These are phyloP conservation scores for Begonia fuchsioides DNA, from an alignment of 306 rosid genomes.

Conservation along the genomic window DNA sequence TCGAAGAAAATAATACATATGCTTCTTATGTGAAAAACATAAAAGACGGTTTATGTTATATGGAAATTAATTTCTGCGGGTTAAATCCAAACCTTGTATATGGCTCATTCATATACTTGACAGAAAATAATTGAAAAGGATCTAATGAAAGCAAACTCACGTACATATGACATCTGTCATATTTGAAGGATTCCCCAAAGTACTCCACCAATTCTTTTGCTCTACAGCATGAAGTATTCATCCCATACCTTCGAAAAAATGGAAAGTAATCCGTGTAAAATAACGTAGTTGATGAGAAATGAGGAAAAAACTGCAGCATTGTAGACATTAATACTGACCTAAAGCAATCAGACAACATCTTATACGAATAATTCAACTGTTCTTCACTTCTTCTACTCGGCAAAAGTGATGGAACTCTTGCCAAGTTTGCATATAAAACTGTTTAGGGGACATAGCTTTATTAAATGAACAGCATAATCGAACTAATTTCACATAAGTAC, in stretches of 20 bases:
- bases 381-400: constrained; percentile 67
- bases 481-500: too few relatives aligned
- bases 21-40: too few relatives aligned
- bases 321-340: constrained; percentile 55
- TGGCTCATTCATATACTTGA: not conserved
- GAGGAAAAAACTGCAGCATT: too few relatives aligned
- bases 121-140: not conserved
- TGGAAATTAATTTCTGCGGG: too few relatives aligned
- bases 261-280: not conserved
- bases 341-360: constrained; percentile 84
- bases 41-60: too few relatives aligned
- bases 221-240: constrained; percentile 68
- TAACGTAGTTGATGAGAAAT: not conserved
- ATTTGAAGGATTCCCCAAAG: constrained; percentile 59
- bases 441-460: constrained; percentile 13
- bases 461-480: too few relatives aligned
- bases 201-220: constrained; percentile 73
- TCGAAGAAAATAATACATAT: not conserved
- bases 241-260: constrained; percentile 52
- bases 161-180: constrained; percentile 60
- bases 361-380: constrained; percentile 57
- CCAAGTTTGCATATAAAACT: constrained; percentile 71
- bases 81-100: not conserved
- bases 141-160: constrained; percentile 15
- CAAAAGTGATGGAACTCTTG: constrained; percentile 71